Evolutionary conservation across 257 asterid genomes (phyloP).

Genomic region (Solanum megistacrolobum): DNA sequence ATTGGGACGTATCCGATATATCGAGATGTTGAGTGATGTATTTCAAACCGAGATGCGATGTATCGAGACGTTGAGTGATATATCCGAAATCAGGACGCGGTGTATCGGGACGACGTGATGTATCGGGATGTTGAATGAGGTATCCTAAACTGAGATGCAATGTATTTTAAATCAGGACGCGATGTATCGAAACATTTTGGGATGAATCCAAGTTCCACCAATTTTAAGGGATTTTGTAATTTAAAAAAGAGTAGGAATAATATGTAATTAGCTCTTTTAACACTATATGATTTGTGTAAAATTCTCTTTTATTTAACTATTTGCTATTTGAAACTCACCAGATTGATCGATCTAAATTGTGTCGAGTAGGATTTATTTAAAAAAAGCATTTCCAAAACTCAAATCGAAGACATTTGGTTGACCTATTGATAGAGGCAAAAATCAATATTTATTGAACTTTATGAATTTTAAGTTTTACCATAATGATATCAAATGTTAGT

Average conservation of each 20-base stretch:
- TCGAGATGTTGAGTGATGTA: neutral
- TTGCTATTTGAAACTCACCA: neutral
- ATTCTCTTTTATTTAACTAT: neutral
- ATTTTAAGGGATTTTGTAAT: no score
- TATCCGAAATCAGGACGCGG: neutral
- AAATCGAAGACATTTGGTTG: neutral
- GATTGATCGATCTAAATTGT: neutral
- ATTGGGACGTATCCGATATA: no score
- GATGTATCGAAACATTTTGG: neutral
- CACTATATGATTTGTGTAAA: neutral
- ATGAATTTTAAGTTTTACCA: neutral
- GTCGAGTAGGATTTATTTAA: neutral
- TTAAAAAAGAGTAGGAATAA: no score
- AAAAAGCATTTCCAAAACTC: neutral
- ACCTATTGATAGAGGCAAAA: neutral
- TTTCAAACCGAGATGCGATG: accelerated
- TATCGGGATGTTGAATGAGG: no score
- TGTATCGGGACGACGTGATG: no score
- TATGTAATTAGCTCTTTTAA: neutral
- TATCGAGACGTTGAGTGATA: no score
- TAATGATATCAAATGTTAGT: neutral
- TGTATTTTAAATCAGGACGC: no score
- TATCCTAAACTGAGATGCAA: no score
- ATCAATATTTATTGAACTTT: neutral
- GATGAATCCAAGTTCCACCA: neutral